Percentiles rank a stretch among this genome's conserved stretches.
Conservation (phyloP, 495 filamentous ascomycete genomes). For the Aspergillus steynii region DNA sequence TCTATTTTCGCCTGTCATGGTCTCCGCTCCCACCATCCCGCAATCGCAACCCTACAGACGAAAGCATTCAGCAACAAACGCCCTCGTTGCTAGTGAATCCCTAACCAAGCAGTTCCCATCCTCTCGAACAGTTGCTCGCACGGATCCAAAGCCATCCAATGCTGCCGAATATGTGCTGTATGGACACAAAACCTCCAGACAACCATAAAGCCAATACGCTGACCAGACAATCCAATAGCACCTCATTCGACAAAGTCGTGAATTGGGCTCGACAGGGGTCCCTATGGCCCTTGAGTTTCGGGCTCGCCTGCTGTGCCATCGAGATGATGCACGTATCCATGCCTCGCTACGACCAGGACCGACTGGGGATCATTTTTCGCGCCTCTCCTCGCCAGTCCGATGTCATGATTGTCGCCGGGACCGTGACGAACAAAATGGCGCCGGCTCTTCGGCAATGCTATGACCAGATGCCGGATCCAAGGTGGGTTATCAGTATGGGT, state of each 20-base stretch:
- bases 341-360: conserved; percentile 90
- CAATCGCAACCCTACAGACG: no score
- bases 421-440: conserved; percentile 94
- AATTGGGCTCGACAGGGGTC: conserved; percentile 62
- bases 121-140: no score
- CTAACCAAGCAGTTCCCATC: no score
- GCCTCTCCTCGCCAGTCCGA: conserved; percentile 89
- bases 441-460: conserved; percentile 87
- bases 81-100: no score
- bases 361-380: conserved; percentile 91
- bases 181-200: background rate
- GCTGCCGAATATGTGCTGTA: conserved; percentile 2
- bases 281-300: conserved; percentile 92
- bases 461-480: conserved; percentile 93
- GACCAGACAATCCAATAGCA: background rate
- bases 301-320: conserved; percentile 87
- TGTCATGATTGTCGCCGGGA: conserved; percentile 94
- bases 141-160: no score
- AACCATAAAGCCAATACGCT: background rate
- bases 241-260: conserved; percentile 9
- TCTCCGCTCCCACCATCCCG: no score
- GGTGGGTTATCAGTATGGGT: conserved; percentile 92
- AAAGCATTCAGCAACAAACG: no score
- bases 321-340: conserved; percentile 97
- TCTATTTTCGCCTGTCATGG: no score